phyloP scores from a whole-genome alignment of 202 grass and related monocot species.

The Carex arenaria region DNA sequence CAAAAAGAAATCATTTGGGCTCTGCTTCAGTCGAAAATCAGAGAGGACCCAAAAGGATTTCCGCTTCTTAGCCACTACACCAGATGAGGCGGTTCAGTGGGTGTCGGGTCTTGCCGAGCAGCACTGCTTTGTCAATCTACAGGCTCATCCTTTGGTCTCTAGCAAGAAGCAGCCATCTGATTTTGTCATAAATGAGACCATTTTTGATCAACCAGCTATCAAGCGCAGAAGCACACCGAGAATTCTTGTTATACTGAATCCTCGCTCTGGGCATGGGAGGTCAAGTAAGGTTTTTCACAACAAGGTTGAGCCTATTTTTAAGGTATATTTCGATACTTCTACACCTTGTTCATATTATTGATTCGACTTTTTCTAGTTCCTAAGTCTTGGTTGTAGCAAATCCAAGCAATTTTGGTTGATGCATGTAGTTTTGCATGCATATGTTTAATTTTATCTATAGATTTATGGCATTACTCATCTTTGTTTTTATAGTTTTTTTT shows the following conservation, averaged over 20 bases:
- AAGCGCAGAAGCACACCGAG: slow-evolving; percentile 68
- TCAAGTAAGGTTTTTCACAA: slow-evolving; percentile 91
- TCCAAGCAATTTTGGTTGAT: not conserved
- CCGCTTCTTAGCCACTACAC: slow-evolving; percentile 65
- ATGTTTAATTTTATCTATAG: not conserved
- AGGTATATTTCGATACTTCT: slow-evolving; percentile 43
- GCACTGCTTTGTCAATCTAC: slow-evolving; percentile 64
- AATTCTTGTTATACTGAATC: slow-evolving; percentile 96
- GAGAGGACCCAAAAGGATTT: slow-evolving; percentile 60
- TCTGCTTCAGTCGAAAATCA: slow-evolving; percentile 56
- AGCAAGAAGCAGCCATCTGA: slow-evolving; percentile 52
- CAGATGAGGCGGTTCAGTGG: slow-evolving; percentile 74
- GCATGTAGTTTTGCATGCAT: not conserved
- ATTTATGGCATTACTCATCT: not conserved
- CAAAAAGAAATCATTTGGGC: slow-evolving; percentile 44
- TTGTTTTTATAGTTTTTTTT: not conserved
- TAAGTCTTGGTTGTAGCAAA: not conserved
- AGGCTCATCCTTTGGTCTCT: slow-evolving; percentile 45
- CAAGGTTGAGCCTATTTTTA: slow-evolving; percentile 95
- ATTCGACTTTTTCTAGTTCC: not conserved
- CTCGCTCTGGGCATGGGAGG: slow-evolving; percentile 88
- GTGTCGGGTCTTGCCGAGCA: slow-evolving; percentile 88
- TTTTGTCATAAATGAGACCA: slow-evolving; percentile 35
- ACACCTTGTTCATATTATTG: not conserved
- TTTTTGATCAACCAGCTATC: slow-evolving; percentile 69